Evolutionary conservation across 352 stramenopile species (phyloP).

Genomic region (Globisporangium camurandrum): DNA sequence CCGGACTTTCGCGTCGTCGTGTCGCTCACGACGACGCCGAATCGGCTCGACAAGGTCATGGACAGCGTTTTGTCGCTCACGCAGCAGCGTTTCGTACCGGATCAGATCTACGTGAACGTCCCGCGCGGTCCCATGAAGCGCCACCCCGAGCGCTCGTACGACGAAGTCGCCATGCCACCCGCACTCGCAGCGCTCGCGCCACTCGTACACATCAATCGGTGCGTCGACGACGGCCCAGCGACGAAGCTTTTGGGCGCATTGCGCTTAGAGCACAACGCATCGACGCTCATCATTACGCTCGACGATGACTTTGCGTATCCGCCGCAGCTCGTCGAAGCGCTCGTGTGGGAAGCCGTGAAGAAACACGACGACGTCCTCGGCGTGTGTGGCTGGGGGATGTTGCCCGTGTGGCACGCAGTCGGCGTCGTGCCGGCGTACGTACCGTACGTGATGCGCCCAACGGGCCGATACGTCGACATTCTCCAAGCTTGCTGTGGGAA

Average conservation of each 20-base stretch:
- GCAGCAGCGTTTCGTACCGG: conserved; percentile 46
- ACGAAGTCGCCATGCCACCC: conserved; percentile 48
- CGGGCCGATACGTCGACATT: conserved; percentile 69
- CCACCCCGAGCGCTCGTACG: conserved; percentile 64
- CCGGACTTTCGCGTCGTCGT: conserved; percentile 72
- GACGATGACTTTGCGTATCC: conserved; percentile 83
- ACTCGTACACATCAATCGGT: conserved; percentile 61
- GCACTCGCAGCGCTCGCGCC: conserved; percentile 36
- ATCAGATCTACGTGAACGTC: conserved; percentile 80
- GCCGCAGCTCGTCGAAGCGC: conserved; percentile 41
- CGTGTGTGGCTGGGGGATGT: conserved; percentile 75
- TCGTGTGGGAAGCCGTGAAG: conserved; percentile 58
- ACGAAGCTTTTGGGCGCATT: conserved; percentile 71
- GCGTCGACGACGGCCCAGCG: conserved; percentile 70
- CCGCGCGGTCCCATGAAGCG: conserved; percentile 66
- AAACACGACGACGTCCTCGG: conserved; percentile 55
- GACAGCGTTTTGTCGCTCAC: conserved; percentile 56
- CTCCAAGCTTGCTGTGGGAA: conserved; percentile 63
- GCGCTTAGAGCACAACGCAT: conserved; percentile 43
- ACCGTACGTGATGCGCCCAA: conserved; percentile 73
- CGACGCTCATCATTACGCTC: conserved; percentile 71
- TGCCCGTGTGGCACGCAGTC: conserved; percentile 67
- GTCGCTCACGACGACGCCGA: conserved; percentile 71
- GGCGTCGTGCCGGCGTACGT: conserved; percentile 74
- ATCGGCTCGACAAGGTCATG: conserved; percentile 69